A percentile compares a stretch with the other conserved stretches of the same genome.
phyloP scores from a whole-genome alignment of 1,284 basidiomycete species.

The Polyporus tsugae region DNA sequence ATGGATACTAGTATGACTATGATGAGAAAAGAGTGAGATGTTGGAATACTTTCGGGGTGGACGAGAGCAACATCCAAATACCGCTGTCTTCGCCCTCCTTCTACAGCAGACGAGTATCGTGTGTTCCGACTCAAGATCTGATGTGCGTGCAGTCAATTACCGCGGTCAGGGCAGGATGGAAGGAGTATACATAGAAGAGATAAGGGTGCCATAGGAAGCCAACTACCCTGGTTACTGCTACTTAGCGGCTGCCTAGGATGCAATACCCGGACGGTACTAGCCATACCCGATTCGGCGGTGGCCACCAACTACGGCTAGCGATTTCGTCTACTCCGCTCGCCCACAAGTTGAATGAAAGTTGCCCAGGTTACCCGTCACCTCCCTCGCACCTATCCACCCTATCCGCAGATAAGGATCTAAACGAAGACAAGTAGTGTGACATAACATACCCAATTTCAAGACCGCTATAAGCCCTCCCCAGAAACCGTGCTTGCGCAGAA shows the following conservation, averaged over 20 bases:
- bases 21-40: neutral
- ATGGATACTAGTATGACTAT: conserved; percentile 30
- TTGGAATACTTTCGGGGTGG: neutral
- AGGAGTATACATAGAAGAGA: neutral
- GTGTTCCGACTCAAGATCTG: neutral
- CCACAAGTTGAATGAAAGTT: neutral
- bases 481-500: neutral
- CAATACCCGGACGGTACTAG: neutral
- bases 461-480: neutral
- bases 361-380: neutral
- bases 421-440: neutral
- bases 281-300: neutral
- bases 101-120: neutral
- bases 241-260: neutral
- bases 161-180: neutral
- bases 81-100: neutral
- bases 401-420: neutral
- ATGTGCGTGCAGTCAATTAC: neutral
- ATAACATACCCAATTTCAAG: neutral
- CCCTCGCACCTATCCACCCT: neutral
- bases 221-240: neutral
- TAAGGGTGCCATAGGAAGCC: neutral
- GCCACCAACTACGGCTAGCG: too few relatives aligned
- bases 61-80: neutral
- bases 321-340: too few relatives aligned